Evolutionary conservation across 106 monocot species (phyloP).

Genomic region (Xerophyta viscosa): DNA sequence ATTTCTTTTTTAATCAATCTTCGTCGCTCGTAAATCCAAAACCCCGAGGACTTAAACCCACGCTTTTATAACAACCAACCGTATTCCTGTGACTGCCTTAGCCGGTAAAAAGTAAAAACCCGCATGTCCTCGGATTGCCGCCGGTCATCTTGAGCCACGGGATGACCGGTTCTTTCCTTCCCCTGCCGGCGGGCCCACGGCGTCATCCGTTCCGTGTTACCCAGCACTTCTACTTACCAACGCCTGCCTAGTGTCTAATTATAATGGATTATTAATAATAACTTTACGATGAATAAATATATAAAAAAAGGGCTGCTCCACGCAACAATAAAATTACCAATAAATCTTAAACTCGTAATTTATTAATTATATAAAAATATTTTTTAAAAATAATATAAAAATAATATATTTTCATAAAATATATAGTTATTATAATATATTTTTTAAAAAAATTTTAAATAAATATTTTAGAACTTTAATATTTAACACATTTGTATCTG

Average conservation of each 20-base stretch:
- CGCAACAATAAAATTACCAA: too few relatives aligned
- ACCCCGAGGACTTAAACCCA: constrained; percentile 28
- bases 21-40: too few relatives aligned
- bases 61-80: constrained; percentile 9
- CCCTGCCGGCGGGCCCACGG: too few relatives aligned
- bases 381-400: not conserved
- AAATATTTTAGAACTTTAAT: not conserved
- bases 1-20: too few relatives aligned
- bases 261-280: too few relatives aligned
- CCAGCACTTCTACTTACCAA: too few relatives aligned
- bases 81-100: constrained; percentile 12
- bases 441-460: constrained; percentile 1
- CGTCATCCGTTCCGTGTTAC: too few relatives aligned
- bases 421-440: not conserved
- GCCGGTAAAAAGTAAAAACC: constrained; percentile 15
- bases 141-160: constrained; percentile 12
- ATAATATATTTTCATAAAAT: too few relatives aligned
- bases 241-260: too few relatives aligned
- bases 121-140: not conserved
- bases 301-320: too few relatives aligned
- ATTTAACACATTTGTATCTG: too few relatives aligned
- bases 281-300: too few relatives aligned
- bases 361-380: not conserved
- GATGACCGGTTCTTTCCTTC: constrained; percentile 6
- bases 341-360: not conserved